Evolutionary conservation across 2,329 filamentous ascomycete genomes (phyloP).

Genomic region (Mariannaea sp.): DNA sequence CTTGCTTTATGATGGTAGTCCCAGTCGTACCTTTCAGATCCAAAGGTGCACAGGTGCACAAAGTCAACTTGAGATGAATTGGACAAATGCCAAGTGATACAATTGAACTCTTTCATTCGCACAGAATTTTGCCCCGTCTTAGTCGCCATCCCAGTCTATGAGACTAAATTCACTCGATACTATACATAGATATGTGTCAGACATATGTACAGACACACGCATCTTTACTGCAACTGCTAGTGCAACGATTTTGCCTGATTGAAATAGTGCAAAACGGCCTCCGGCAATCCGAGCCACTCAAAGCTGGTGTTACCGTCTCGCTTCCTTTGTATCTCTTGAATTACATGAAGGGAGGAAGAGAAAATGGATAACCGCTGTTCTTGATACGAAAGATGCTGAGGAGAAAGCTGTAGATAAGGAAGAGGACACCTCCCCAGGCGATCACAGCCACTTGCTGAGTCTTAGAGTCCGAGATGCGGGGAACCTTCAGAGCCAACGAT

Average conservation of each 20-base stretch:
- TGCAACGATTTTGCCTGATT: background rate
- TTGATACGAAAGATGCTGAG: conserved; percentile 93
- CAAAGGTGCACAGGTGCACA: too few relatives aligned
- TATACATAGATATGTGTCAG: conserved; percentile 10
- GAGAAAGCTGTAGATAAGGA: conserved; percentile 90
- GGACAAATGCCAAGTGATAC: background rate
- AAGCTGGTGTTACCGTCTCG: background rate
- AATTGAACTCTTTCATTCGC: background rate
- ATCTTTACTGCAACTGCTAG: background rate
- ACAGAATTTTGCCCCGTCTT: background rate
- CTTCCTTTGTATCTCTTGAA: background rate
- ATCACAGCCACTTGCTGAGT: conserved; percentile 82
- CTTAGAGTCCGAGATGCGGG: conserved; percentile 78
- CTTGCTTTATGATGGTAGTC: too few relatives aligned
- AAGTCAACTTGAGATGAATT: background rate
- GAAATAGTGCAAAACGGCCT: background rate
- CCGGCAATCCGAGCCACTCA: background rate
- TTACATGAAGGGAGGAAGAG: conserved; percentile 83
- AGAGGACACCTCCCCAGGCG: conserved; percentile 75
- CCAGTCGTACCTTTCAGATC: too few relatives aligned
- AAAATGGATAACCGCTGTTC: conserved; percentile 94
- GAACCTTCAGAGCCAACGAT: conserved; percentile 87
- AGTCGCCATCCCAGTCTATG: background rate
- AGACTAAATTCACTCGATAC: conserved; percentile 1
- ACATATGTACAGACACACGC: background rate